These are phyloP conservation scores for Phytophthora palmivora DNA, from an alignment of 352 stramenopile genomes.

Conservation along the genomic window DNA sequence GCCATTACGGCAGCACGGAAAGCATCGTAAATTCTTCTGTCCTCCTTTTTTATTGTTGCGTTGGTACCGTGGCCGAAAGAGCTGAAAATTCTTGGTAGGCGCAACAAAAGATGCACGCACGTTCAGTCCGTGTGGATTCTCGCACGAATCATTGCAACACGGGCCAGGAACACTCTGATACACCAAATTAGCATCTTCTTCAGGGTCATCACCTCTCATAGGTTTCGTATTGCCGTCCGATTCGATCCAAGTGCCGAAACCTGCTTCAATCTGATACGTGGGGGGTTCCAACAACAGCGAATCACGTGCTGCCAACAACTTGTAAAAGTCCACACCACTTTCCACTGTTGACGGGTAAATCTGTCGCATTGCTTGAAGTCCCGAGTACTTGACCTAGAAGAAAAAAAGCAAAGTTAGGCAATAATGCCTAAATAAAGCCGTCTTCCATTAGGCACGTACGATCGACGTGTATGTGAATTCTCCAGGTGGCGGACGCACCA, in stretches of 20 bases:
- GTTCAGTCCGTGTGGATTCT: slow-evolving; percentile 83
- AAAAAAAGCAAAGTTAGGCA: slow-evolving; percentile 6
- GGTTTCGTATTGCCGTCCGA: slow-evolving; percentile 82
- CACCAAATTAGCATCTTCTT: slow-evolving; percentile 72
- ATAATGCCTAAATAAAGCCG: slow-evolving; percentile 4
- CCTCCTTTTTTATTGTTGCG: slow-evolving; percentile 92
- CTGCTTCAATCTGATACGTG: slow-evolving; percentile 86
- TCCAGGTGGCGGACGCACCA: slow-evolving; percentile 75
- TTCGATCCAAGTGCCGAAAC: slow-evolving; percentile 87
- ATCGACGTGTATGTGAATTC: slow-evolving; percentile 88
- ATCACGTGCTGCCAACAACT: slow-evolving; percentile 75
- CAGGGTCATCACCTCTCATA: slow-evolving; percentile 73
- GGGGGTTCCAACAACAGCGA: slow-evolving; percentile 80
- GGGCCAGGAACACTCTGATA: slow-evolving; percentile 79
- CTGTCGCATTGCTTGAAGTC: slow-evolving; percentile 71
- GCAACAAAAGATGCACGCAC: slow-evolving; percentile 84
- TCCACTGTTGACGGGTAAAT: slow-evolving; percentile 76
- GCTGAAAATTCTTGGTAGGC: slow-evolving; percentile 78
- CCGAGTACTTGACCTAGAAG: slow-evolving; percentile 81
- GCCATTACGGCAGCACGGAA: slow-evolving; percentile 82
- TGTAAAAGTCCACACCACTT: slow-evolving; percentile 79
- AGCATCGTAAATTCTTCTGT: slow-evolving; percentile 91
- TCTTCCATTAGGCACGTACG: slow-evolving; percentile 43
- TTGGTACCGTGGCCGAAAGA: slow-evolving; percentile 86
- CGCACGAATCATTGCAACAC: slow-evolving; percentile 84